Percentiles rank a stretch among this genome's conserved stretches.
These are phyloP conservation scores for Phytopythium cucurbitacearum DNA, from an alignment of 352 stramenopile genomes.

Conservation along the genomic window DNA sequence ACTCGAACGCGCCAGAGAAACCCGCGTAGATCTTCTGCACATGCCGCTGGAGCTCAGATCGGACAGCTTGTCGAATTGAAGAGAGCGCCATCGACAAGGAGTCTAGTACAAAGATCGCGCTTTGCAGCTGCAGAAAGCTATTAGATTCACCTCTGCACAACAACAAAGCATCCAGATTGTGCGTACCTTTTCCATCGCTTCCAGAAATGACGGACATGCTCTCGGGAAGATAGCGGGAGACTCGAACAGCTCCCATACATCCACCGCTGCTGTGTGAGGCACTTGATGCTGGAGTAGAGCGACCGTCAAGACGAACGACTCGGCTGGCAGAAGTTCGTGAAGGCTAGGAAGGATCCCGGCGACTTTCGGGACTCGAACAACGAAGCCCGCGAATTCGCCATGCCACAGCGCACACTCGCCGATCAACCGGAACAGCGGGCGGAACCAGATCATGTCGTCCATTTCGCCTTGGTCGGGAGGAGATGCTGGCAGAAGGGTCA, in stretches of 20 bases:
- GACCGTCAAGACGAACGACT: constrained; percentile 31
- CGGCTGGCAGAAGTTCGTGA: constrained; percentile 20
- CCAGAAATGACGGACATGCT: constrained; percentile 22
- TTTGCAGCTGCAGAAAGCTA: constrained; percentile 20
- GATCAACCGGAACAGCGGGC: constrained; percentile 41
- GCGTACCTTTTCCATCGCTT: constrained; percentile 35
- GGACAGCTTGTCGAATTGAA: constrained; percentile 12
- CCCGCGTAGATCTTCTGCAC: constrained; percentile 25
- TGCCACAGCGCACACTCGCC: constrained; percentile 51
- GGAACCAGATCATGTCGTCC: constrained; percentile 22
- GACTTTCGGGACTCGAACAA: constrained; percentile 37
- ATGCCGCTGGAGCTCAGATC: constrained; percentile 19
- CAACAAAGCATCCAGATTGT: neutral
- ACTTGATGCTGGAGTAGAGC: constrained; percentile 38
- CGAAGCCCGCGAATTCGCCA: constrained; percentile 31
- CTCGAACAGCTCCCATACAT: constrained; percentile 26
- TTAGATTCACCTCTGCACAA: no score
- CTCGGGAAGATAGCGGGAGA: constrained; percentile 22
- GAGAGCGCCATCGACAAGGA: constrained; percentile 22
- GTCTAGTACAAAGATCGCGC: constrained; percentile 31
- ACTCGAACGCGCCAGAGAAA: constrained; percentile 26
- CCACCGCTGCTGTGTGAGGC: neutral
- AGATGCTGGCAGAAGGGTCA: constrained; percentile 29
- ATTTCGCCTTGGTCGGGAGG: constrained; percentile 1
- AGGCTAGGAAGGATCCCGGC: constrained; percentile 20